Conservation (phyloP, 2,329 filamentous ascomycete species). For the Neonectria neomacrospora region DNA sequence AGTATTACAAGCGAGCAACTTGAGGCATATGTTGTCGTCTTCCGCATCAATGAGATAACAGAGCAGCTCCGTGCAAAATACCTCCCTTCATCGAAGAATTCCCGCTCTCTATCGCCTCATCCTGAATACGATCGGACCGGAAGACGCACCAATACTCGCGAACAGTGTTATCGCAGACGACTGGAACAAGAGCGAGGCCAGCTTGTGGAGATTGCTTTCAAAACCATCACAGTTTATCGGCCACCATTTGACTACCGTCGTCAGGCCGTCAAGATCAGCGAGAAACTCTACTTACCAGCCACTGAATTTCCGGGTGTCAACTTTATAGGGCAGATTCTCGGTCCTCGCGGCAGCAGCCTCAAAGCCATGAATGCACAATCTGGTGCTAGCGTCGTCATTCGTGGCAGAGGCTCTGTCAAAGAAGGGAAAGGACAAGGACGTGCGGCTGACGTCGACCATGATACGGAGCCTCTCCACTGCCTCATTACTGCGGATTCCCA, state of each 20-base stretch:
- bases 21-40: not conserved
- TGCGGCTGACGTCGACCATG: slow-evolving; percentile 68
- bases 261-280: slow-evolving; percentile 77
- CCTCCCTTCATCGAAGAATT: not conserved
- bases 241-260: slow-evolving; percentile 81
- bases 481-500: slow-evolving; percentile 85
- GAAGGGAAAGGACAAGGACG: slow-evolving; percentile 69
- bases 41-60: not conserved
- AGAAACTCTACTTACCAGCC: slow-evolving; percentile 86
- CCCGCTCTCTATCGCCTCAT: not conserved
- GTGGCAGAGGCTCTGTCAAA: slow-evolving; percentile 85
- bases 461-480: slow-evolving; percentile 74
- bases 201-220: not conserved
- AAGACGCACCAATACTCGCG: not conserved
- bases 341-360: slow-evolving; percentile 83
- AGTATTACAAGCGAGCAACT: not conserved
- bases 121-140: not conserved
- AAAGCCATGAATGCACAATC: slow-evolving; percentile 85
- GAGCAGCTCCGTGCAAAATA: not conserved
- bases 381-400: slow-evolving; percentile 81
- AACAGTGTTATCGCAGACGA: not conserved
- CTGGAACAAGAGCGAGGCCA: not conserved
- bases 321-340: slow-evolving; percentile 89
- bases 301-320: slow-evolving; percentile 89
- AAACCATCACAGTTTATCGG: slow-evolving; percentile 46